These are phyloP conservation scores for Zea mays DNA, from an alignment of 176 grass and related monocot genomes.

Conservation along the genomic window Zm-B73-REFERENCE-NAM-5.0 NC_050105.1:150367001-150367500, in stretches of 20 bases:
- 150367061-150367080: background rate
- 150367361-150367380: constrained; percentile 18
- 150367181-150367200: constrained; percentile 80
- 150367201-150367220: constrained; percentile 75
- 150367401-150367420: constrained; percentile 33
- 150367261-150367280: constrained; percentile 86
- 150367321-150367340: constrained; percentile 38
- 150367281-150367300: constrained; percentile 85
- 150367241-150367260: constrained; percentile 77
- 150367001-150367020: too few relatives aligned
- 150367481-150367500: constrained; percentile 8
- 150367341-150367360: background rate
- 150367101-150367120: constrained; percentile 25
- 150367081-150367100: background rate
- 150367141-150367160: constrained; percentile 83
- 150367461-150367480: background rate
- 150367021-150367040: background rate
- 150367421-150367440: constrained; percentile 14
- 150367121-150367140: constrained; percentile 69
- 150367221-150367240: constrained; percentile 88
- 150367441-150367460: background rate
- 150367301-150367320: constrained; percentile 50
- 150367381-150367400: constrained; percentile 12
- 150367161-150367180: constrained; percentile 82
- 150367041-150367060: background rate